phyloP scores from a whole-genome alignment of 2,329 filamentous ascomycete species.

The Eurotiales sp. region DNA sequence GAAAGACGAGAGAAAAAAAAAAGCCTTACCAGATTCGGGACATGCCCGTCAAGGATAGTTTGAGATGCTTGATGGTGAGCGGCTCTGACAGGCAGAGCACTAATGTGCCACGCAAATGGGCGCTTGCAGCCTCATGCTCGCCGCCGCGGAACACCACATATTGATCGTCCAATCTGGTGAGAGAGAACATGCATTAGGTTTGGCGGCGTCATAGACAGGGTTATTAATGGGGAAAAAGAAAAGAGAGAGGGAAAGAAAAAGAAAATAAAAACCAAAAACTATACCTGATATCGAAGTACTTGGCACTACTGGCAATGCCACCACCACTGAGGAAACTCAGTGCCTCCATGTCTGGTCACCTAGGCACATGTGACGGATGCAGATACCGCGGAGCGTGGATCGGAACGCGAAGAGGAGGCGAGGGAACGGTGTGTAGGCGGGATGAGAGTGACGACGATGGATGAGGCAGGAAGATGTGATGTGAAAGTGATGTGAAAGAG shows the following conservation, averaged over 20 bases:
- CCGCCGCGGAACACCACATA: conserved; percentile 74
- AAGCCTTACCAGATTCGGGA: conserved; percentile 66
- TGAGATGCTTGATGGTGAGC: conserved; percentile 68
- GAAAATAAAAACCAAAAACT: too few species aligned
- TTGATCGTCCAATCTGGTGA: conserved; percentile 66
- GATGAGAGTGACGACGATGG: too few species aligned
- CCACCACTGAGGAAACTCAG: conserved; percentile 44
- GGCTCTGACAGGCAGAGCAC: conserved; percentile 69
- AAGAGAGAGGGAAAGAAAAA: not conserved
- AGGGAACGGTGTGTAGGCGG: too few species aligned
- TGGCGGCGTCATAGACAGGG: not conserved
- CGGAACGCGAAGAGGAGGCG: too few species aligned
- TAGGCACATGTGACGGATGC: conserved; percentile 1
- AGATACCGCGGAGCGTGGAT: too few species aligned
- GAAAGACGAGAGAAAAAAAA: conserved; percentile 30
- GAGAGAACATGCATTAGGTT: conserved; percentile 19
- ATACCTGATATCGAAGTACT: conserved; percentile 49
- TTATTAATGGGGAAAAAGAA: not conserved
- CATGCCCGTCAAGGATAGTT: conserved; percentile 66
- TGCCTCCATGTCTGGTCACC: conserved; percentile 31
- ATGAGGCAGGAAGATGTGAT: too few species aligned
- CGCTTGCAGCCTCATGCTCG: conserved; percentile 71
- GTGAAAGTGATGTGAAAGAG: too few species aligned
- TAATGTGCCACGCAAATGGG: conserved; percentile 68
- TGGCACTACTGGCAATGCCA: conserved; percentile 42